These are phyloP conservation scores for Phytophthora tubulina DNA, from an alignment of 352 stramenopile genomes.

Conservation along the genomic window DNA sequence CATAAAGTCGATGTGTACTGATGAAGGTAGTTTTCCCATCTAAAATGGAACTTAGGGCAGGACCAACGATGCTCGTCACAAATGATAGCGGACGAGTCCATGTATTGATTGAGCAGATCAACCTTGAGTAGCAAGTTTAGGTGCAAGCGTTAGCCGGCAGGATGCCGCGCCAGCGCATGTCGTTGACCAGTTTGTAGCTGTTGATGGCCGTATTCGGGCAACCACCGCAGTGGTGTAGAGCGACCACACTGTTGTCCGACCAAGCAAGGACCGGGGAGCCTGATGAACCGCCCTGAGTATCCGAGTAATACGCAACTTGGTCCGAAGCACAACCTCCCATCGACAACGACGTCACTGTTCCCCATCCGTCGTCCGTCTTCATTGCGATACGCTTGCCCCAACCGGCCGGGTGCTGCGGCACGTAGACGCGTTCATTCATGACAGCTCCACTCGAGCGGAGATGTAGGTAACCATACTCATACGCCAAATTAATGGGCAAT, in stretches of 20 bases:
- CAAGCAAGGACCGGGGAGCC: conserved; percentile 76
- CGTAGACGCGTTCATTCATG: conserved; percentile 68
- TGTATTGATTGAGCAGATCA: background rate
- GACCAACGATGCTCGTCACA: background rate
- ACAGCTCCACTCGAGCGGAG: conserved; percentile 56
- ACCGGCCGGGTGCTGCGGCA: conserved; percentile 68
- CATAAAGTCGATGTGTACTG: background rate
- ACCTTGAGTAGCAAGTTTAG: conserved; percentile 21
- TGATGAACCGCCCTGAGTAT: conserved; percentile 79
- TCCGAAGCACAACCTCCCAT: conserved; percentile 53
- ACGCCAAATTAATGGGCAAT: conserved; percentile 58
- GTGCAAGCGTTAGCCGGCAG: conserved; percentile 51
- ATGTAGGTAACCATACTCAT: conserved; percentile 64
- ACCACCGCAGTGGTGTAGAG: conserved; percentile 78
- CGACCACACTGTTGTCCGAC: conserved; percentile 69
- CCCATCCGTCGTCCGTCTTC: conserved; percentile 52
- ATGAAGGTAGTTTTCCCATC: background rate
- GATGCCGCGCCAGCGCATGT: conserved; percentile 53
- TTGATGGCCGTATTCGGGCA: conserved; percentile 84
- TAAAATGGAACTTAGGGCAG: background rate
- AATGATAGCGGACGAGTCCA: conserved; percentile 2
- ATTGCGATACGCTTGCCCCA: conserved; percentile 79
- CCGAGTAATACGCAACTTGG: conserved; percentile 75
- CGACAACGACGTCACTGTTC: conserved; percentile 56
- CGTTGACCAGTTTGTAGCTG: conserved; percentile 60